Percentiles rank a stretch among this genome's conserved stretches.
These are phyloP conservation scores for Salvia miltiorrhiza DNA, from an alignment of 257 asterid species.

Conservation along the genomic window DNA sequence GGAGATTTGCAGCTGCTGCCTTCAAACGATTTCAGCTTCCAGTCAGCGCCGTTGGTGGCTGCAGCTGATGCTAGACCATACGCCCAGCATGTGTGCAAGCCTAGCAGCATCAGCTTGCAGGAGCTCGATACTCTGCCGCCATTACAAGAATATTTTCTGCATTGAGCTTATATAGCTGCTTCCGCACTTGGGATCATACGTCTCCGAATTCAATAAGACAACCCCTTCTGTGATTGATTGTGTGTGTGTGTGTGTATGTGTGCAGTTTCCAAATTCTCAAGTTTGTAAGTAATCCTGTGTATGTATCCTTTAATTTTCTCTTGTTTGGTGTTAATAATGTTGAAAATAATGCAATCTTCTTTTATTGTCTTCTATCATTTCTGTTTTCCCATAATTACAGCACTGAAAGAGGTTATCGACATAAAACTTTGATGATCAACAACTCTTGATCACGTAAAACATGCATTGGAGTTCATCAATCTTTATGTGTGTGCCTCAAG, in stretches of 20 bases:
- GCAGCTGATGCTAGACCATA: slow-evolving; percentile 20
- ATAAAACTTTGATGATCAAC: neutral
- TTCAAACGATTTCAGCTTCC: neutral
- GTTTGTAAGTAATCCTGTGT: neutral
- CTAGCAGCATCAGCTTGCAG: slow-evolving; percentile 22
- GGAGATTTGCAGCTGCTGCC: no score
- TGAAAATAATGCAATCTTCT: neutral
- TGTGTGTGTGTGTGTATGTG: neutral
- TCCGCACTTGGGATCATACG: neutral
- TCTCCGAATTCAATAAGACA: slow-evolving; percentile 24
- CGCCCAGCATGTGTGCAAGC: slow-evolving; percentile 22
- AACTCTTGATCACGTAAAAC: neutral
- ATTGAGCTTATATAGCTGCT: neutral
- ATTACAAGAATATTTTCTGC: slow-evolving; percentile 23
- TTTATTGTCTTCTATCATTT: neutral
- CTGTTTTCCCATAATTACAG: neutral
- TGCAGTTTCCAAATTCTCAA: slow-evolving; percentile 4
- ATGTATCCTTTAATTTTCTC: neutral
- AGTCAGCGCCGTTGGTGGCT: neutral
- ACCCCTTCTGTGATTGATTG: neutral
- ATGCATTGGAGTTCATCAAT: no score
- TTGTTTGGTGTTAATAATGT: neutral
- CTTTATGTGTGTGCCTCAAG: no score
- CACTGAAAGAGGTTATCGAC: no score
- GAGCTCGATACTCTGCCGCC: slow-evolving; percentile 29